Percentiles rank a stretch among this genome's conserved stretches.
Conservation (phyloP, 2,329 filamentous ascomycete species). For the Trichothecium roseum region DNA sequence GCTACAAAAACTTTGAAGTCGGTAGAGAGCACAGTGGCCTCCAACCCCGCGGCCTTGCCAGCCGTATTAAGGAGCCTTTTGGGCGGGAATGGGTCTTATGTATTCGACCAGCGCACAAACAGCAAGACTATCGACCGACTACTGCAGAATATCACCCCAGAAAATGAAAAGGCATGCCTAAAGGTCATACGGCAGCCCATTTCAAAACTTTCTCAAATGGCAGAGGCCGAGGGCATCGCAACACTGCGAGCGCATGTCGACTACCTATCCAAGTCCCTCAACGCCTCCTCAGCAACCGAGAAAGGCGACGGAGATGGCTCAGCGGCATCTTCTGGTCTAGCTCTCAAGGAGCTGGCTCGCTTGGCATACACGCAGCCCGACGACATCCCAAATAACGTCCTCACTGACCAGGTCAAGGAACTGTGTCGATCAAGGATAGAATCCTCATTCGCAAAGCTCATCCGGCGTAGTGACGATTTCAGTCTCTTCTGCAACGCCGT, state of each 20-base stretch:
- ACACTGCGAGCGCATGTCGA: slow-evolving; percentile 39
- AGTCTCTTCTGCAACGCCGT: slow-evolving; percentile 43
- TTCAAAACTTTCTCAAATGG: slow-evolving; percentile 13
- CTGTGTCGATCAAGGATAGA: slow-evolving; percentile 45
- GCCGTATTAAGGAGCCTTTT: slow-evolving; percentile 59
- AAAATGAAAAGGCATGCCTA: slow-evolving; percentile 44
- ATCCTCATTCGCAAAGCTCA: slow-evolving; percentile 47
- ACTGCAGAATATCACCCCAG: slow-evolving; percentile 46
- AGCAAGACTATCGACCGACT: slow-evolving; percentile 75
- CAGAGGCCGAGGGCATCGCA: slow-evolving; percentile 16
- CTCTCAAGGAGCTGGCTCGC: slow-evolving; percentile 41
- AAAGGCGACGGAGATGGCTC: slow-evolving; percentile 2
- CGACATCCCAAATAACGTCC: slow-evolving; percentile 26
- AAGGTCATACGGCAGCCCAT: slow-evolving; percentile 35
- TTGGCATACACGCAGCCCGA: slow-evolving; percentile 43
- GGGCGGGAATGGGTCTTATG: slow-evolving; percentile 57
- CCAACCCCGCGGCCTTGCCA: slow-evolving; percentile 47
- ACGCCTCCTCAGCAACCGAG: slow-evolving; percentile 14
- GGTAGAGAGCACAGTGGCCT: slow-evolving; percentile 54
- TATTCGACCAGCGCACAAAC: slow-evolving; percentile 79
- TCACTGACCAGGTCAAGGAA: slow-evolving; percentile 43
- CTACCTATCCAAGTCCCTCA: slow-evolving; percentile 38
- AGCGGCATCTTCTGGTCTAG: slow-evolving; percentile 21
- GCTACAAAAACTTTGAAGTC: slow-evolving; percentile 67
- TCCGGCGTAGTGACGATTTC: slow-evolving; percentile 42